Percentiles rank a stretch among this genome's conserved stretches.
Conservation (phyloP, 2,329 filamentous ascomycete genomes). For the Pestalotiopsis sp. region DNA sequence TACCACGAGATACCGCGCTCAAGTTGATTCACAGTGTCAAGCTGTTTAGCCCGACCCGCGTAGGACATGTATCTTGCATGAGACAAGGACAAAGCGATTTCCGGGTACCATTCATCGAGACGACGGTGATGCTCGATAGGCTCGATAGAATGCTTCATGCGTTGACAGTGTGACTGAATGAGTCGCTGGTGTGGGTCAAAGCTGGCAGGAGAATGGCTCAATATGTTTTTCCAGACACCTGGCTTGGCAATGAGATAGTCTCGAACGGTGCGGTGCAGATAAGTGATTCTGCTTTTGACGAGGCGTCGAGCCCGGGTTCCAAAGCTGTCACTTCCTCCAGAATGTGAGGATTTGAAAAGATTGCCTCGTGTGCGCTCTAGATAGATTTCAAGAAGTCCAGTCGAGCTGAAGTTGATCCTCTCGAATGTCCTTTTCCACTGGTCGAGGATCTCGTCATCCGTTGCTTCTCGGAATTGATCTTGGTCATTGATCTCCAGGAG, state of each 20-base stretch:
- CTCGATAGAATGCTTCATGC: conserved; percentile 35
- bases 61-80: conserved; percentile 33
- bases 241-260: conserved; percentile 33
- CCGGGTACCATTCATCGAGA: conserved; percentile 42
- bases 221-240: conserved; percentile 24
- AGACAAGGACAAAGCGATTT: conserved; percentile 39
- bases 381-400: conserved; percentile 30
- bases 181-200: conserved; percentile 36
- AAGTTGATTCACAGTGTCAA: conserved; percentile 29
- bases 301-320: background rate
- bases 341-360: background rate
- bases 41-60: conserved; percentile 21
- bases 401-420: conserved; percentile 19
- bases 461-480: conserved; percentile 23
- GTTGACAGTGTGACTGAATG: conserved; percentile 35
- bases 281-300: conserved; percentile 29
- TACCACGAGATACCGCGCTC: conserved; percentile 32
- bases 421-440: conserved; percentile 17
- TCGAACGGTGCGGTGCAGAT: conserved; percentile 37
- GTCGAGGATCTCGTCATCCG: conserved; percentile 18
- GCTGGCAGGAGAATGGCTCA: background rate
- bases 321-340: background rate
- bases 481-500: conserved; percentile 24
- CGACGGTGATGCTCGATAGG: conserved; percentile 38
- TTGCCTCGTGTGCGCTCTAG: background rate